phyloP scores from a whole-genome alignment of 345 rosid species.

The Rubroshorea leprosula region DNA sequence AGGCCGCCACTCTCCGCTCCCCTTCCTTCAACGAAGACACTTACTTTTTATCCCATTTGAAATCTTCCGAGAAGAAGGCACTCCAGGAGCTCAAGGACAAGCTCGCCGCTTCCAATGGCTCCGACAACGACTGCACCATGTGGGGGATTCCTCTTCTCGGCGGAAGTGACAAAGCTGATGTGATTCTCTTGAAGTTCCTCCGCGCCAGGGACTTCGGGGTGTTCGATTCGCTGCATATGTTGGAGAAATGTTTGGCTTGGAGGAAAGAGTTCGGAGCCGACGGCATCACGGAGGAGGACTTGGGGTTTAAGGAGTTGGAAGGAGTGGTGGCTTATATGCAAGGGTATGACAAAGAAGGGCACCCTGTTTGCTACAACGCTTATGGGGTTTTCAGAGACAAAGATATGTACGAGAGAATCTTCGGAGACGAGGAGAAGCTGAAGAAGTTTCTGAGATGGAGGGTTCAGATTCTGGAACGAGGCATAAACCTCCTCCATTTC shows the following conservation, averaged over 20 bases:
- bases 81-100: conserved; percentile 64
- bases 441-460: conserved; percentile 82
- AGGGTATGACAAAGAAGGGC: conserved; percentile 76
- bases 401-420: conserved; percentile 78
- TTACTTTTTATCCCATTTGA: conserved; percentile 65
- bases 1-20: conserved; percentile 56
- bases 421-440: conserved; percentile 87
- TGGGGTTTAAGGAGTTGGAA: conserved; percentile 84
- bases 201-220: conserved; percentile 86
- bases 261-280: conserved; percentile 73
- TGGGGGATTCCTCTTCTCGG: conserved; percentile 72
- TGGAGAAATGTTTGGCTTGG: conserved; percentile 84
- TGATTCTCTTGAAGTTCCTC: too few relatives aligned
- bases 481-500: conserved; percentile 68
- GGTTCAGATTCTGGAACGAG: conserved; percentile 87
- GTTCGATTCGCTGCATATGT: conserved; percentile 52
- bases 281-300: conserved; percentile 59
- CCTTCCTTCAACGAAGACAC: conserved; percentile 81
- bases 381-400: conserved; percentile 77
- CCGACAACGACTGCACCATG: conserved; percentile 38
- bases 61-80: conserved; percentile 65
- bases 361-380: conserved; percentile 93
- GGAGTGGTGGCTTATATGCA: conserved; percentile 85
- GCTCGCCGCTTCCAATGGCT: conserved; percentile 36
- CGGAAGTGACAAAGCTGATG: conserved; percentile 63